Evolutionary conservation across 805 yeast genomes (phyloP).

Genomic region (Kazachstania bromeliacearum): DNA sequence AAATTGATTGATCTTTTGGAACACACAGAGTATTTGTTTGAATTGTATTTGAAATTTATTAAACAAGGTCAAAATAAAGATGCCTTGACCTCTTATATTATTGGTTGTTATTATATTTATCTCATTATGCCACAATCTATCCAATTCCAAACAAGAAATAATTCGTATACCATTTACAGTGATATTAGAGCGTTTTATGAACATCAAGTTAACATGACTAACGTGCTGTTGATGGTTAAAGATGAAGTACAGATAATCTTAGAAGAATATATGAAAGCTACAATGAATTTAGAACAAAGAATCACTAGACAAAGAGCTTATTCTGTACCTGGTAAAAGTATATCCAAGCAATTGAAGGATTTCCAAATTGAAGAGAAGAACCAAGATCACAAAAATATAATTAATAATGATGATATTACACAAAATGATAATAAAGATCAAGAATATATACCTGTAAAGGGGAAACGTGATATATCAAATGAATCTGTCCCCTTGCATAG

Average conservation of each 20-base stretch:
- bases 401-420: background rate
- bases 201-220: slow-evolving; percentile 32
- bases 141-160: slow-evolving; percentile 34
- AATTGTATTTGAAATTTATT: slow-evolving; percentile 24
- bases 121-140: slow-evolving; percentile 33
- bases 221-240: slow-evolving; percentile 31
- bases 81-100: slow-evolving; percentile 28
- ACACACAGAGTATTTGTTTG: slow-evolving; percentile 29
- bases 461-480: no score
- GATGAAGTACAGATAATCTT: slow-evolving; percentile 26
- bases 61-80: slow-evolving; percentile 15
- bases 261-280: slow-evolving; percentile 14
- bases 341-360: no score
- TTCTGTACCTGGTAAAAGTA: slow-evolving; percentile 19
- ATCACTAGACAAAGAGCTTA: slow-evolving; percentile 26
- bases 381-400: background rate
- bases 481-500: slow-evolving; percentile 1
- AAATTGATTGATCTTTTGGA: slow-evolving; percentile 33
- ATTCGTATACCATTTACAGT: slow-evolving; percentile 31
- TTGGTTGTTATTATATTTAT: slow-evolving; percentile 32
- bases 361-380: background rate
- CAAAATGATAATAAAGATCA: background rate
- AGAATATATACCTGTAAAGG: background rate
- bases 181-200: slow-evolving; percentile 31
- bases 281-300: slow-evolving; percentile 8